Conservation (phyloP, 1,284 basidiomycete species). For the Fomitopsis schrenkii region DNA sequence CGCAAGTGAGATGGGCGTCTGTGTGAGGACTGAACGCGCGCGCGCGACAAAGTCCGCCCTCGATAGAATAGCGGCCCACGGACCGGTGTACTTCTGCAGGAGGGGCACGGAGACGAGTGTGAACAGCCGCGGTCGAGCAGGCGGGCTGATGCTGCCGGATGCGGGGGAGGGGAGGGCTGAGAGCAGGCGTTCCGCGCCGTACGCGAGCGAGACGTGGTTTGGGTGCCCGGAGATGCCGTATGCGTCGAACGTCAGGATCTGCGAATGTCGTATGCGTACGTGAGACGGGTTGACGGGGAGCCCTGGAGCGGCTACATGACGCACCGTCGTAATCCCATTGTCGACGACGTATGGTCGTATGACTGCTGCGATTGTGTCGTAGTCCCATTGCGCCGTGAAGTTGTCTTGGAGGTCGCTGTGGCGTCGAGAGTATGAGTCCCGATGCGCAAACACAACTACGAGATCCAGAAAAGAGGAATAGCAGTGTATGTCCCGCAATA, state of each 20-base stretch:
- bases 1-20: neutral
- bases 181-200: conserved; percentile 46
- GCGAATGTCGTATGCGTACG: conserved; percentile 5
- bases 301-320: conserved; percentile 21
- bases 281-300: neutral
- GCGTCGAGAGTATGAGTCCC: neutral
- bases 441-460: neutral
- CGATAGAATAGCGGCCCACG: conserved; percentile 41
- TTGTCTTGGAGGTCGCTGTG: conserved; percentile 75
- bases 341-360: conserved; percentile 56
- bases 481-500: neutral
- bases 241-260: conserved; percentile 92
- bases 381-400: conserved; percentile 67
- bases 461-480: neutral
- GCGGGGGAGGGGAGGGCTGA: conserved; percentile 18
- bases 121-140: conserved; percentile 41
- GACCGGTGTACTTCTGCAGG: conserved; percentile 57
- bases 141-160: conserved; percentile 10
- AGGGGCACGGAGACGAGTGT: conserved; percentile 58
- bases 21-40: neutral
- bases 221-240: conserved; percentile 83
- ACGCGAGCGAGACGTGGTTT: conserved; percentile 82
- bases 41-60: conserved; percentile 38
- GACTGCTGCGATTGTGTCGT: conserved; percentile 54
- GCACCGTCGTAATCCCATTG: conserved; percentile 62